Evolutionary conservation across 2,329 filamentous ascomycete species (phyloP), one percentile per base, ranked within the genome.

Genomic region (Neoarthrinium moseri): DNA sequence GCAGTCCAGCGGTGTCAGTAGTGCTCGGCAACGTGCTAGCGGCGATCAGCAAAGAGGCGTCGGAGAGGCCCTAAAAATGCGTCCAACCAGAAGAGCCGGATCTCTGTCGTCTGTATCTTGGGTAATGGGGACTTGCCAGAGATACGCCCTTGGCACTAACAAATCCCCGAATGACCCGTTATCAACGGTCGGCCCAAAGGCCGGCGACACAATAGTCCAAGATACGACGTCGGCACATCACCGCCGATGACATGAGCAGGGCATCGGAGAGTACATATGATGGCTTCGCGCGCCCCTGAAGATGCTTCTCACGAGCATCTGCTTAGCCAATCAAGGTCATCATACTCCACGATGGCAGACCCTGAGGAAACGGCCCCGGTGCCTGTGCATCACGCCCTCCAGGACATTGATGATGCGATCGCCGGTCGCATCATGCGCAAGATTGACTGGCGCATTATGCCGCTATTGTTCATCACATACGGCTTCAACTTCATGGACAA

Each of bases 401-500:
- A 24, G 21, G 36, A 17, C 12, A 40, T 45, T 24, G 43, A 49
- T 8, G 42, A 40, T 34, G 37, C 47, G 10, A 34, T 33, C 4
- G 47, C 47, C 27, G 36, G 42, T 29, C 54, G 52, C 44, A 51
- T 59, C 43, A 34, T 59, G 39, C 47, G 50, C 46, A 57, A 56
- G 39, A 57, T 59, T 10, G 56, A 59, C 39, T 38, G 26, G 18
- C 43, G 51, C 41, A 50, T 59, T 23, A 39, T 59, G 17, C 56
- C 56, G 29, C 35, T 59, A 27, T 47, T 57, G 49, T 48, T 58
- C 38, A 51, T 57, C 30, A 59, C 56, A 5, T 57, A 59, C 35
- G 56, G 51, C 21, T 50, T 59, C 42, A 59, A 58, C 36, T 58
- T 58, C 22, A 57, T 60, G 54, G 58, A 60, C 48, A 59, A 60